Evolutionary conservation across 257 asterid species (phyloP).

Genomic region (Fraxinus quadrangulata): DNA sequence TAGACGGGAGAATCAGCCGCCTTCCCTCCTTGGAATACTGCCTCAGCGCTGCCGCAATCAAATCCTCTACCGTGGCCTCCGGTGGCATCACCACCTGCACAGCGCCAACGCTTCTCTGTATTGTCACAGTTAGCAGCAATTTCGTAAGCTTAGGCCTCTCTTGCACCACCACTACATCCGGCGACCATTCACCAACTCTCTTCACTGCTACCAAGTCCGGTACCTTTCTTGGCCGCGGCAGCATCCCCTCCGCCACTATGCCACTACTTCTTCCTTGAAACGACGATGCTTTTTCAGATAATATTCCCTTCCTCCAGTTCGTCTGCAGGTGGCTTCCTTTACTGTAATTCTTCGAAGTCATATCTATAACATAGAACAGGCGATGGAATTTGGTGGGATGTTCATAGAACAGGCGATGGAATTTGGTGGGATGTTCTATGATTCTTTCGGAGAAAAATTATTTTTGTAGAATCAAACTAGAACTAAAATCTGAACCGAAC

Average conservation of each 20-base stretch:
- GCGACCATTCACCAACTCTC: background rate
- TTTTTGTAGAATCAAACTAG: too few species aligned
- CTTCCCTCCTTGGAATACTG: constrained; percentile 77
- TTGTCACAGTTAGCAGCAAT: constrained; percentile 69
- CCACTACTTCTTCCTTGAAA: constrained; percentile 37
- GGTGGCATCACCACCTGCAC: constrained; percentile 68
- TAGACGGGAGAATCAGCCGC: constrained; percentile 44
- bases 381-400: too few species aligned
- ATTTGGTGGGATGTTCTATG: too few species aligned
- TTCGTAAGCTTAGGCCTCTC: constrained; percentile 53
- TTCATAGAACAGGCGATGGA: too few species aligned
- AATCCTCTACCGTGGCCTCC: constrained; percentile 73
- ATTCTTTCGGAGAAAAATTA: too few species aligned
- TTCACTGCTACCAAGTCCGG: constrained; percentile 33
- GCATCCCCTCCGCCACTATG: background rate
- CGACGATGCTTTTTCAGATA: constrained; percentile 41
- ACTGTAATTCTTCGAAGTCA: constrained; percentile 31
- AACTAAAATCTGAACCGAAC: too few species aligned
- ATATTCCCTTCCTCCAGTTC: constrained; percentile 36
- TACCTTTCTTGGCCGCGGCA: constrained; percentile 46
- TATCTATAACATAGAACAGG: too few species aligned
- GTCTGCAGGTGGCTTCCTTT: constrained; percentile 31
- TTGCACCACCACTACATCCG: background rate
- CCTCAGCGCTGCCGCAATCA: constrained; percentile 63
- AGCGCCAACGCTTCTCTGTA: constrained; percentile 82